phyloP scores from a whole-genome alignment of 257 asterid genomes.

The Eucommia ulmoides region DNA sequence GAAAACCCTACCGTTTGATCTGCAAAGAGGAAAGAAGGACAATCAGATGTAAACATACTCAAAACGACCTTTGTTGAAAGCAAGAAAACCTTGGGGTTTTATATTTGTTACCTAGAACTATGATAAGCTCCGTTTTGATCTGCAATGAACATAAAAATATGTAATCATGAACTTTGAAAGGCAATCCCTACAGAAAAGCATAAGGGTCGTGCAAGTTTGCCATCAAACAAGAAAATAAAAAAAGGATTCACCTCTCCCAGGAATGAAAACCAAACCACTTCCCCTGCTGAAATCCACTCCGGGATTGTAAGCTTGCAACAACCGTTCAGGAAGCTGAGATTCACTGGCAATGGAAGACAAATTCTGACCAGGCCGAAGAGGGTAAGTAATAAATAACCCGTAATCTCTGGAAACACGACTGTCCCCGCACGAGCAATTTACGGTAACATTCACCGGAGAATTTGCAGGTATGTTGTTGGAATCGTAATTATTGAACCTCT shows the following conservation, averaged over 20 bases:
- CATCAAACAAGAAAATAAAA: background rate
- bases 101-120: conserved; percentile 40
- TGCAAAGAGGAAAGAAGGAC: conserved; percentile 29
- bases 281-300: conserved; percentile 43
- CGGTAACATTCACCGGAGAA: conserved; percentile 29
- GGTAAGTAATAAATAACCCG: conserved; percentile 48
- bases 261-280: conserved; percentile 50
- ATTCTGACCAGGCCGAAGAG: conserved; percentile 38
- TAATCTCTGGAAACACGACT: conserved; percentile 40
- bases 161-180: background rate
- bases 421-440: conserved; percentile 58
- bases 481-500: conserved; percentile 31
- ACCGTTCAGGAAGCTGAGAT: conserved; percentile 21
- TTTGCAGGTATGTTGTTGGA: conserved; percentile 15
- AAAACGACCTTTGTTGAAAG: background rate
- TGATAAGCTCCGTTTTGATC: conserved; percentile 81
- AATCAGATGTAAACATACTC: background rate
- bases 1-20: conserved; percentile 62
- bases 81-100: conserved; percentile 3
- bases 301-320: conserved; percentile 50
- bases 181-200: background rate
- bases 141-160: conserved; percentile 24
- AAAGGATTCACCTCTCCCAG: conserved; percentile 38
- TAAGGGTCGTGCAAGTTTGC: background rate
- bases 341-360: conserved; percentile 20